Evolutionary conservation across 345 rosid species (phyloP), one percentile per base, ranked within the genome.

Genomic region (Aquilaria malaccensis): DNA sequence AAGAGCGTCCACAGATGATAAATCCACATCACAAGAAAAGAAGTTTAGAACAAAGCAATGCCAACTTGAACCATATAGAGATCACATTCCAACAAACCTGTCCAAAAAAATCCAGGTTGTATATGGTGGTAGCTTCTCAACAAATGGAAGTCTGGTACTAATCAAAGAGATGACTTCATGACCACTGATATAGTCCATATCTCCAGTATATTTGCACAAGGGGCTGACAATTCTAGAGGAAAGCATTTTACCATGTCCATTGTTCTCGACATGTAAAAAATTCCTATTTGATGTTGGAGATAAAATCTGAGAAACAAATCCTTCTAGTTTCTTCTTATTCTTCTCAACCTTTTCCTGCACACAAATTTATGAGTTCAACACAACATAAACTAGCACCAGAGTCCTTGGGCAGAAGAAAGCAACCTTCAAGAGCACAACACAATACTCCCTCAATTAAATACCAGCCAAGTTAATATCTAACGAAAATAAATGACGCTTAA

Each of bases 61-160:
- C 3, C 43, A 37, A 37, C 43, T 31, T 2, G 47, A 55, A 22
- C 30, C 45, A 10, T 31, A 55, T 31, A 30, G 33, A 54, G 30
- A 68, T 9, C 11, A 30, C 50, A 46, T 32, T 62, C 49, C 54
- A 30, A 50, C 79, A 59, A 83, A 83, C 99, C 84, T 94, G 73
- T 90, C 95, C 91, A 94, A 75, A 75, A 90, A 94, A 45, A 94
- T 86, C 99, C 99, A 94, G 47, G 95, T 81, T 43, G 99, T 90
- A 74, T 94, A 94, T 6, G 91, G 87, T 4, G 99, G 97, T 69
- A 90, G 80, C 74, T 74, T 90, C 81, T 90, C 96, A 33, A 78
- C 53, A 65, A 14, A 61, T 0, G 89, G 90, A 70, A 94, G 91
- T 73, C 81, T 78, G 61, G 63, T 61, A 73, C 67, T 82, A 13